A percentile compares a stretch with the other conserved stretches of the same genome.
Evolutionary conservation across 306 rosid species (phyloP).

Genomic region (Sicyos baderoa): DNA sequence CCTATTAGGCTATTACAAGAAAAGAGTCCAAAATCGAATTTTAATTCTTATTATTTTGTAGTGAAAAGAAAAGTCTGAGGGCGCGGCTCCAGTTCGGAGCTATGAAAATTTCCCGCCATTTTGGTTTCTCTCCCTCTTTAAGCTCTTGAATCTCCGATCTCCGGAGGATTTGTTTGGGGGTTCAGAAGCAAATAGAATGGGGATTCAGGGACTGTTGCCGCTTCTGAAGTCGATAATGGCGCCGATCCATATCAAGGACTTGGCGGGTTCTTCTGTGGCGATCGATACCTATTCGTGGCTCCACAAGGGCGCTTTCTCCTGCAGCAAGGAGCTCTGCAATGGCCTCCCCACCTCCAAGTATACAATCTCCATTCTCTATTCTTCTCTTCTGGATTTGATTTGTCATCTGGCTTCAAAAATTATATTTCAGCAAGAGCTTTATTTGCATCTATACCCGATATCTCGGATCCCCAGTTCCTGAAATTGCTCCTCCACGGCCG

Average conservation of each 20-base stretch:
- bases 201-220: conserved; percentile 84
- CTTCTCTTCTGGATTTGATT: not conserved
- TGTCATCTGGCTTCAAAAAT: not conserved
- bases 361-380: not conserved
- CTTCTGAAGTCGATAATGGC: conserved; percentile 73
- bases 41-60: no score
- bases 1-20: no score
- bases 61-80: no score
- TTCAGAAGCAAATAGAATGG: no score
- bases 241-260: conserved; percentile 70
- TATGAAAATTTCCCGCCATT: conserved; percentile 23
- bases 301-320: conserved; percentile 84
- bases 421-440: not conserved
- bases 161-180: no score
- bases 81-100: no score
- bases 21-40: no score
- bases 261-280: conserved; percentile 59
- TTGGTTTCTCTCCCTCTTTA: not conserved
- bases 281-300: conserved; percentile 95
- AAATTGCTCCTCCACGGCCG: not conserved
- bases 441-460: not conserved
- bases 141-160: not conserved
- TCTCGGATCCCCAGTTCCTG: conserved; percentile 8
- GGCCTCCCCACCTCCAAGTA: conserved; percentile 72
- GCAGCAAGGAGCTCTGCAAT: conserved; percentile 84